A percentile compares a stretch with the other conserved stretches of the same genome.
Conservation (phyloP, 2,329 filamentous ascomycete genomes). For the Colletotrichum sp. region DNA sequence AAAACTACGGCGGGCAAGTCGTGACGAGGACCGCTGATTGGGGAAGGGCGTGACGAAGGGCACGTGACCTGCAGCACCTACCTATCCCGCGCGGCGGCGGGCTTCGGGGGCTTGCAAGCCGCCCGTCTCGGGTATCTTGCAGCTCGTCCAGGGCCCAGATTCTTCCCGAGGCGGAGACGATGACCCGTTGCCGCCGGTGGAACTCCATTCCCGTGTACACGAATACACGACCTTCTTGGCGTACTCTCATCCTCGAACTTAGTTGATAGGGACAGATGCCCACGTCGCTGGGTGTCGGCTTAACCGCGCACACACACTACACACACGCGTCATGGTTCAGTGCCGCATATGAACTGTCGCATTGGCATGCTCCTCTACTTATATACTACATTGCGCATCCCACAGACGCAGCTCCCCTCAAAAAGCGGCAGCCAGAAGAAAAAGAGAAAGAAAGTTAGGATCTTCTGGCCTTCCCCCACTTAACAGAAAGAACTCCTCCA, state of each 20-base stretch:
- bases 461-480: background rate
- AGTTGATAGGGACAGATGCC: rapidly evolving
- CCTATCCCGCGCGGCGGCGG: background rate
- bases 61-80: background rate
- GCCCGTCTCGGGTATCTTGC: background rate
- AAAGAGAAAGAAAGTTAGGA: background rate
- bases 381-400: background rate
- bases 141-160: background rate
- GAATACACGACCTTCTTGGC: background rate
- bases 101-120: background rate
- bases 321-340: background rate
- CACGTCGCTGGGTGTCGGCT: background rate
- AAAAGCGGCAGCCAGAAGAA: background rate
- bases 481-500: background rate
- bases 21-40: background rate
- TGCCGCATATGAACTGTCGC: background rate
- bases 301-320: background rate
- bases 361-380: conserved; percentile 16
- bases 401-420: background rate
- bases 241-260: background rate
- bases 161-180: background rate
- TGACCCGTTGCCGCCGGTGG: background rate
- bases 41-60: conserved; percentile 15
- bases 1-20: background rate
- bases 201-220: background rate